Conservation (phyloP, 768 basidiomycete genomes). For the Lentinula sp. region DNA sequence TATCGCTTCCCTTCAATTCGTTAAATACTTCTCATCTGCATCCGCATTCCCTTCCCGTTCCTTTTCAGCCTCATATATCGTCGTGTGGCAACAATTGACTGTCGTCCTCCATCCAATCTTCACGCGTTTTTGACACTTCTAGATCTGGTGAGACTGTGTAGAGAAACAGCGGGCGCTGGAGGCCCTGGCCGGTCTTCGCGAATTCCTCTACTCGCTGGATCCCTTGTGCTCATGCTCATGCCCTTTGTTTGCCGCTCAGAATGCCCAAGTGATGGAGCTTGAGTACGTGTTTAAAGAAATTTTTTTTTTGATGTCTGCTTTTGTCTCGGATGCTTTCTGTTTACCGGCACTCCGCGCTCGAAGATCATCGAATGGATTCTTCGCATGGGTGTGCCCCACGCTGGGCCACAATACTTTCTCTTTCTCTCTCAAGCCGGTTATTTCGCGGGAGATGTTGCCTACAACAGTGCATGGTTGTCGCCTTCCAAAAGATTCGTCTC, state of each 20-base stretch:
- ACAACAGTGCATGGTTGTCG: neutral
- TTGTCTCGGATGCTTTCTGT: neutral
- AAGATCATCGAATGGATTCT: neutral
- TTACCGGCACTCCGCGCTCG: neutral
- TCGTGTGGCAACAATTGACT: constrained; percentile 7
- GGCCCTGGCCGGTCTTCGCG: constrained; percentile 6
- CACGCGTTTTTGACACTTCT: neutral
- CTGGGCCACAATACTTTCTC: neutral
- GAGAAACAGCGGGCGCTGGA: neutral
- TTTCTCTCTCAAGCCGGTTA: neutral
- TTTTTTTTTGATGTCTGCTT: neutral
- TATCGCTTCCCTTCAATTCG: constrained; percentile 17
- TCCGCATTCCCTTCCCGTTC: constrained; percentile 7
- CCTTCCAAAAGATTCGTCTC: neutral
- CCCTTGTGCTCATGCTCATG: neutral
- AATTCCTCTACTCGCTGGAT: constrained; percentile 2
- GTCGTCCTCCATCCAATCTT: neutral
- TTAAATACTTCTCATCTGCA: constrained; percentile 12
- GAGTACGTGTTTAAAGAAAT: neutral
- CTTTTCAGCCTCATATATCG: constrained; percentile 4
- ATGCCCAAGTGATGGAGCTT: neutral
- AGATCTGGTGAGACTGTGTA: neutral
- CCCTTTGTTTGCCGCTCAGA: neutral
- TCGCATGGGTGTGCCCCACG: neutral
- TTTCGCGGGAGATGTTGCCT: neutral